These are phyloP conservation scores for Hypoxylon subgilvum DNA, from an alignment of 495 filamentous ascomycete species.

Conservation along the genomic window DNA sequence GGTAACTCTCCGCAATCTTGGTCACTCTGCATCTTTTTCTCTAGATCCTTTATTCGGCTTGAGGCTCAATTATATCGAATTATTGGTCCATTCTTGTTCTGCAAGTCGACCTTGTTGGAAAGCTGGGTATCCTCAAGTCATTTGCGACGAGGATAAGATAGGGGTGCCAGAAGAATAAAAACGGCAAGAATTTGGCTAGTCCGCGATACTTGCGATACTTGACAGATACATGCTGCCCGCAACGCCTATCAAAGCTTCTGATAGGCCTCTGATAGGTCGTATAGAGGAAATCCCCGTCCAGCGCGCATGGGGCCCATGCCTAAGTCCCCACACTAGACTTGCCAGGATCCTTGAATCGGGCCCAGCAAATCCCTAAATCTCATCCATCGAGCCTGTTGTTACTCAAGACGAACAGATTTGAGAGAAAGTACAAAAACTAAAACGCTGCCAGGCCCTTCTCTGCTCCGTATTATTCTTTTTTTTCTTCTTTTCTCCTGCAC, in stretches of 20 bases:
- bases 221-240: conserved; percentile 10
- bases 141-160: conserved; percentile 11
- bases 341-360: conserved; percentile 17
- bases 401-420: conserved; percentile 11
- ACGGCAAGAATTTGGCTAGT: conserved; percentile 10
- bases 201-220: conserved; percentile 23
- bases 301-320: conserved; percentile 3
- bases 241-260: conserved; percentile 33
- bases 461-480: conserved; percentile 4
- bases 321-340: neutral
- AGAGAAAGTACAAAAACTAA: conserved; percentile 36
- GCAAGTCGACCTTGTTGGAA: conserved; percentile 12
- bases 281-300: conserved; percentile 11
- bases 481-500: neutral
- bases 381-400: conserved; percentile 24
- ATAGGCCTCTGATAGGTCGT: too few species aligned
- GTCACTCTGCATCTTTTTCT: conserved; percentile 7
- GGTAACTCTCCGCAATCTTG: conserved; percentile 25
- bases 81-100: conserved; percentile 22
- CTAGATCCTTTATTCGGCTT: conserved; percentile 15
- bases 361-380: conserved; percentile 27
- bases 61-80: conserved; percentile 28
- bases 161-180: conserved; percentile 16
- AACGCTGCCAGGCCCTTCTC: conserved; percentile 23
- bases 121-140: conserved; percentile 14